phyloP scores from a whole-genome alignment of 495 filamentous ascomycete species.

The Lasiosphaeria hispida region DNA sequence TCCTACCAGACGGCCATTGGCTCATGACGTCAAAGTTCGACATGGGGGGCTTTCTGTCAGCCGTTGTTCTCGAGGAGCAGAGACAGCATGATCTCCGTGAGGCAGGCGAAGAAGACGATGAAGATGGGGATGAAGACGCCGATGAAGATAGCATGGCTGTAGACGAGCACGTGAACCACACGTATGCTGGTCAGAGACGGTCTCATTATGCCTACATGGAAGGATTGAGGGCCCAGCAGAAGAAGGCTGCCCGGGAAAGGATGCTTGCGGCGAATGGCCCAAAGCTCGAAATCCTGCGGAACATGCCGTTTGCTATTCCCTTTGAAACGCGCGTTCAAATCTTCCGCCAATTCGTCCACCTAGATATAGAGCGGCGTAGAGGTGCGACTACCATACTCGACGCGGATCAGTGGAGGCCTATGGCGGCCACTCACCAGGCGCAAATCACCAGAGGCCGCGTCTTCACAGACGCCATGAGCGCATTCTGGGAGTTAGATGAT shows the following conservation, averaged over 20 bases:
- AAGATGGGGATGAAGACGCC: slow-evolving; percentile 47
- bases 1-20: slow-evolving; percentile 82
- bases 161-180: slow-evolving; percentile 37
- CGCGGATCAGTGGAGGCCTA: slow-evolving; percentile 74
- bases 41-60: slow-evolving; percentile 84
- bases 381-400: slow-evolving; percentile 63
- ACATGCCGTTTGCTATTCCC: slow-evolving; percentile 97
- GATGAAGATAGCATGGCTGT: slow-evolving; percentile 39
- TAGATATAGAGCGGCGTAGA: slow-evolving; percentile 76
- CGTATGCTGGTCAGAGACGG: slow-evolving; percentile 25
- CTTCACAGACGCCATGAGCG: slow-evolving; percentile 80
- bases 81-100: slow-evolving; percentile 60
- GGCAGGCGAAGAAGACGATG: slow-evolving; percentile 42
- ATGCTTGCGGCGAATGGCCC: slow-evolving; percentile 75
- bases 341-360: slow-evolving; percentile 83
- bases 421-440: slow-evolving; percentile 70
- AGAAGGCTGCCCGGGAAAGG: slow-evolving; percentile 61
- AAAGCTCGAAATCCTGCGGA: slow-evolving; percentile 82
- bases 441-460: slow-evolving; percentile 75
- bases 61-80: slow-evolving; percentile 87
- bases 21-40: slow-evolving; percentile 90
- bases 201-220: slow-evolving; percentile 41
- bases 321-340: slow-evolving; percentile 91
- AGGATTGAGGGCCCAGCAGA: slow-evolving; percentile 56
- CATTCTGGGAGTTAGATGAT: slow-evolving; percentile 79